These are phyloP conservation scores for Peltaster fructicola DNA, from an alignment of 2,329 filamentous ascomycete species.

Conservation along the genomic window DNA sequence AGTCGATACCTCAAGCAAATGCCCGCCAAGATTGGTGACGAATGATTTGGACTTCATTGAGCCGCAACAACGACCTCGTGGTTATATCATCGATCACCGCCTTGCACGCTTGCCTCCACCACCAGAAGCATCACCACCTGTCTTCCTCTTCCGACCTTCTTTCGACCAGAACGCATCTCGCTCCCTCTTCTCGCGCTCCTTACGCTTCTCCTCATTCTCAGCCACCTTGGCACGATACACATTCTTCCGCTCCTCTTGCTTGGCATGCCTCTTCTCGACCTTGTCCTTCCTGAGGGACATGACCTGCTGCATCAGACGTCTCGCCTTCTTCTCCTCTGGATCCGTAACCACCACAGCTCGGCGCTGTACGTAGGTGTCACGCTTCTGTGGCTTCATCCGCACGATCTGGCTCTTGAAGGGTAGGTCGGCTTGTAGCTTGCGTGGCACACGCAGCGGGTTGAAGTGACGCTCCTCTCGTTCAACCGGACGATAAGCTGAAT, in stretches of 20 bases:
- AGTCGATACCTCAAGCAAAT: too few species aligned
- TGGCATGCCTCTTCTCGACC: slow-evolving; percentile 59
- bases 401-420: slow-evolving; percentile 88
- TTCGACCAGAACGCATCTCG: slow-evolving; percentile 81
- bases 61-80: too few species aligned
- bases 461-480: slow-evolving; percentile 33
- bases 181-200: slow-evolving; percentile 74
- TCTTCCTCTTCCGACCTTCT: slow-evolving; percentile 67
- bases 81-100: slow-evolving; percentile 7
- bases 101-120: slow-evolving; percentile 16
- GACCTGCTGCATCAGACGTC: slow-evolving; percentile 83
- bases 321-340: slow-evolving; percentile 69
- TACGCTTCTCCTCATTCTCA: slow-evolving; percentile 69
- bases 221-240: slow-evolving; percentile 70
- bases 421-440: slow-evolving; percentile 61
- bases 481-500: slow-evolving; percentile 63
- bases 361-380: slow-evolving; percentile 75
- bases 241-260: slow-evolving; percentile 74
- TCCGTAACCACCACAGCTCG: slow-evolving; percentile 77
- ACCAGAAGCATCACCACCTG: slow-evolving; percentile 30
- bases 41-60: too few species aligned
- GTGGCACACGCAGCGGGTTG: slow-evolving; percentile 53
- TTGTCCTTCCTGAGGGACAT: slow-evolving; percentile 83
- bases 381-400: slow-evolving; percentile 57
- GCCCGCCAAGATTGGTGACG: too few species aligned